phyloP scores from a whole-genome alignment of 768 basidiomycete genomes.

The Xanthoconium purpureum region DNA sequence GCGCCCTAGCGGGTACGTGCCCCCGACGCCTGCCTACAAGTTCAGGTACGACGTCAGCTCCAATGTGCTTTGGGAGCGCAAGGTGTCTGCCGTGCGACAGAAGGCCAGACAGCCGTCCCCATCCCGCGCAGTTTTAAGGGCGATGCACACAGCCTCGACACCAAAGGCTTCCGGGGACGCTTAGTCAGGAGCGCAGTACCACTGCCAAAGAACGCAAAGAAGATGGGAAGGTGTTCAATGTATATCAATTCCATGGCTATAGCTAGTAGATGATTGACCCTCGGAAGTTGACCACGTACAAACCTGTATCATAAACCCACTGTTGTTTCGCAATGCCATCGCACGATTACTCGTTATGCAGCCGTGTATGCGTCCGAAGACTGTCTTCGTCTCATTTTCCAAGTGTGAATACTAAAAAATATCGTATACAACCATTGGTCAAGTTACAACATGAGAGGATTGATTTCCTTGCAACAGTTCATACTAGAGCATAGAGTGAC shows the following conservation, averaged over 20 bases:
- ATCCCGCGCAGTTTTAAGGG: conserved; percentile 14
- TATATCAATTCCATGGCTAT: neutral
- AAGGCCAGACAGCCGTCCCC: conserved; percentile 11
- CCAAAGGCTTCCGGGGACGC: conserved; percentile 8
- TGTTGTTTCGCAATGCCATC: neutral
- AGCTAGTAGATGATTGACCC: neutral
- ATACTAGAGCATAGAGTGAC: no score
- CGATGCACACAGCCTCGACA: conserved; percentile 19
- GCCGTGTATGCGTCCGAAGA: neutral
- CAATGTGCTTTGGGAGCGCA: conserved; percentile 18
- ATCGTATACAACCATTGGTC: no score
- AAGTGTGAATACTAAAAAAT: no score
- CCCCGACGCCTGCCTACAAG: conserved; percentile 39
- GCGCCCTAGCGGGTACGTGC: conserved; percentile 43
- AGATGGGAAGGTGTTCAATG: neutral
- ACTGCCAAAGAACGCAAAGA: neutral
- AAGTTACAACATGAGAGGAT: no score
- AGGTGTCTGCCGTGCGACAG: conserved; percentile 11
- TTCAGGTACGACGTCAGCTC: conserved; percentile 26
- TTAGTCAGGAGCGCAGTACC: neutral
- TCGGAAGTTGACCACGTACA: neutral
- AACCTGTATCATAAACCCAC: neutral
- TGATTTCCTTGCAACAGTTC: no score
- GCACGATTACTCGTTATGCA: neutral
- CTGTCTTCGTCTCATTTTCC: neutral